Evolutionary conservation across 352 stramenopile genomes (phyloP), one percentile per base, ranked within the genome.

Genomic region (Peronospora belbahrii): DNA sequence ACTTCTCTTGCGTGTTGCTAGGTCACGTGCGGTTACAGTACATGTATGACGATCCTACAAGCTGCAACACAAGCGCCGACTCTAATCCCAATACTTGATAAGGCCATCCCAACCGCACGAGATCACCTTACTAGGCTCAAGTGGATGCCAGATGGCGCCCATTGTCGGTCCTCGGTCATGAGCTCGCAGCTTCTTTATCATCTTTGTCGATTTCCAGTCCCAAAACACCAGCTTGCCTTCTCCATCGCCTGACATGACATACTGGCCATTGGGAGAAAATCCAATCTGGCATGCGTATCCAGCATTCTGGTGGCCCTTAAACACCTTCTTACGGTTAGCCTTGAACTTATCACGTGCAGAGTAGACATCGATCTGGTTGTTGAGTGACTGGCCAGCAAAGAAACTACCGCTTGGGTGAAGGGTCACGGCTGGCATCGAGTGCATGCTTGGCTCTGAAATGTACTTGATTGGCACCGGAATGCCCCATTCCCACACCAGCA

Each of bases 391-490:
- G 14, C 94, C 92, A 2, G 91, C 83, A 48, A 98, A 93, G 62
- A 95, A 98, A 5, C 76, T 67, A 22, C 89, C 75, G 13, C 72
- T 93, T 0, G 97, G 96, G 51, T 98, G 94, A 51, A 98, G 65
- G 13, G 90, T 88, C 32, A 98, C 83, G 2, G 93, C 87, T 0
- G 96, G 96, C 86, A 99, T 99, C 27, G 94, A 97, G 67, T 99
- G 95, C 96, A 99, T 99, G 22, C 91, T 87, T 11, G 96, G 95
- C 72, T 99, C 96, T 1, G 85, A 94, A 47, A 99, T 98, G 67
- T 99, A 99, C 69, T 99, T 99, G 56, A 99, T 97, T 0, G 96
- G 97, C 24, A 99, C 96, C 2, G 96, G 95, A 39, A 96, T 95
- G 56, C 95, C 93, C 74, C 89, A 98, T 66, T 98, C 95, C 95